These are phyloP conservation scores for Casuarina equisetifolia DNA, from an alignment of 306 rosid genomes.

Conservation along the genomic window DNA sequence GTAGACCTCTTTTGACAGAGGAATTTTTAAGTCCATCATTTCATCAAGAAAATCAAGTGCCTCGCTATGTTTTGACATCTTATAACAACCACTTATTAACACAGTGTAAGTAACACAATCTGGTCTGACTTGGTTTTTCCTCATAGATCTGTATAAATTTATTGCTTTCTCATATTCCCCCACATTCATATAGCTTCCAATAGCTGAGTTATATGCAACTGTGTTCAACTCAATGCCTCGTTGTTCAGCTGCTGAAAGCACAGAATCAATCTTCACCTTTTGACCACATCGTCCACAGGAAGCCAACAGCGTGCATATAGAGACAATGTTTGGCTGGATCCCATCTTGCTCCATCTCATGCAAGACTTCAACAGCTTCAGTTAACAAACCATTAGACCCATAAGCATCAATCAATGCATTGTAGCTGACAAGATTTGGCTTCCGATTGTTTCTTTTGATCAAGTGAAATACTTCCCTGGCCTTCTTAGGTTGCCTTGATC, in stretches of 20 bases:
- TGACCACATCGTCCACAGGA: constrained; percentile 84
- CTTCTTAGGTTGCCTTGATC: constrained; percentile 69
- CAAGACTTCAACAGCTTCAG: constrained; percentile 70
- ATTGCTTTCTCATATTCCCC: constrained; percentile 80
- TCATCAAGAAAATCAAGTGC: constrained; percentile 65
- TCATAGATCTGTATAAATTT: constrained; percentile 66
- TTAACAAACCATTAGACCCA: constrained; percentile 81
- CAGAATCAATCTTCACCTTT: constrained; percentile 82
- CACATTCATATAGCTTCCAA: constrained; percentile 82
- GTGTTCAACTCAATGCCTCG: constrained; percentile 84
- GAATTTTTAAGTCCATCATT: constrained; percentile 61
- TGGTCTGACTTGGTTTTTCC: constrained; percentile 58
- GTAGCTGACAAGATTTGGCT: constrained; percentile 84
- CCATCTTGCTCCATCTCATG: constrained; percentile 90
- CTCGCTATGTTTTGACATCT: constrained; percentile 74
- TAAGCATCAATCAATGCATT: constrained; percentile 89
- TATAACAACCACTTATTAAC: constrained; percentile 91
- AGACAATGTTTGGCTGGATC: constrained; percentile 82
- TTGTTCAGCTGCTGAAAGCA: constrained; percentile 80
- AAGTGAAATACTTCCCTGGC: constrained; percentile 64
- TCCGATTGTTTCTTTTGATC: constrained; percentile 66
- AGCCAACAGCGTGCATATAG: constrained; percentile 85
- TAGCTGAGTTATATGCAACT: constrained; percentile 85
- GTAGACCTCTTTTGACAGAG: constrained; percentile 74
- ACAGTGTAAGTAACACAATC: constrained; percentile 78